Percentiles rank a stretch among this genome's conserved stretches.
Conservation (phyloP, 768 basidiomycete species). For the Leccinum subgranulosum region DNA sequence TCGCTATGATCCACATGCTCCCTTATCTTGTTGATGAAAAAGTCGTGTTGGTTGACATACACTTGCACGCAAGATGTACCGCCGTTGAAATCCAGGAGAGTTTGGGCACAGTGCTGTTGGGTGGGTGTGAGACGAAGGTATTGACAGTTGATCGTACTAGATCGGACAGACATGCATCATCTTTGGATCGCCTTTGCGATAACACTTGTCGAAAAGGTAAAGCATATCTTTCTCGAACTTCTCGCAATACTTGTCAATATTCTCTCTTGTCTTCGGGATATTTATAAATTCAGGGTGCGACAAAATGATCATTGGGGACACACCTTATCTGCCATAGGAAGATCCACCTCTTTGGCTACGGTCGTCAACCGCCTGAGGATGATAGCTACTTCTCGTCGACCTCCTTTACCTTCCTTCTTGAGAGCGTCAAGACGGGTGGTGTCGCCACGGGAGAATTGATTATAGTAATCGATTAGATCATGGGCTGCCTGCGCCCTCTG, state of each 20-base stretch:
- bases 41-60: constrained; percentile 99
- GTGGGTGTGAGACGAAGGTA: constrained; percentile 9
- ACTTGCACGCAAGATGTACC: constrained; percentile 96
- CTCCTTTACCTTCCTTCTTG: constrained; percentile 86
- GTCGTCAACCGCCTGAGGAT: constrained; percentile 80
- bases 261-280: constrained; percentile 69
- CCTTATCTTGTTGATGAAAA: constrained; percentile 93
- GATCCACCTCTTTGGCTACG: constrained; percentile 91
- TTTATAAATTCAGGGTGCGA: neutral
- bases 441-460: constrained; percentile 83
- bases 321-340: constrained; percentile 80
- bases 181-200: constrained; percentile 95
- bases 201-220: constrained; percentile 91
- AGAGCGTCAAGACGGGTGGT: constrained; percentile 69
- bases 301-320: constrained; percentile 2
- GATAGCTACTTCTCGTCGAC: constrained; percentile 84
- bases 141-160: constrained; percentile 2
- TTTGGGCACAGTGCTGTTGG: constrained; percentile 93
- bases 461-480: constrained; percentile 91
- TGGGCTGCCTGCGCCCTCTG: constrained; percentile 93
- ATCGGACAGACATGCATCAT: constrained; percentile 86
- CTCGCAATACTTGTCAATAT: constrained; percentile 96
- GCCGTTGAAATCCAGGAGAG: constrained; percentile 95
- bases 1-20: constrained; percentile 56
- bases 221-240: constrained; percentile 99